Base-by-base conservation (phyloP, 305 asterid genomes). In the Caryopteris hybrid region DNA sequence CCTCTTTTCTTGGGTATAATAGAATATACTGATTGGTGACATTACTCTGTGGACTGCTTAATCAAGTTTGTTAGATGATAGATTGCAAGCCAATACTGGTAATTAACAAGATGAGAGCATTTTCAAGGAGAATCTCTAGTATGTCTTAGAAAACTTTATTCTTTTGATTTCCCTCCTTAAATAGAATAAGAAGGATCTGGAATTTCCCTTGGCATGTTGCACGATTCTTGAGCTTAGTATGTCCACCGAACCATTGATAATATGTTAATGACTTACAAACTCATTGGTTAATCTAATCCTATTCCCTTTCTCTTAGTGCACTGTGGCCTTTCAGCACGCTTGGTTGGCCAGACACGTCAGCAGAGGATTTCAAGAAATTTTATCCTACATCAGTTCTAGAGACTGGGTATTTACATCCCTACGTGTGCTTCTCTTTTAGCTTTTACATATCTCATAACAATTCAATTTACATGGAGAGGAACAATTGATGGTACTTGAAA, bases 301-400 rank as follows among this genome's bases (percentile, higher is more conserved):
- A 7, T 68, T 73, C 63, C 25, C 43, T 73, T 66, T 73, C 60
- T 58, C 25, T 75, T 67, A 94, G 99, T 79, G 88, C 93, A 56
- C 76, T 94, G 74, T 94, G 97, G 99, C 99, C 99, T 70, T 94
- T 94, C 93, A 94, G 99, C 81, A 91, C 99, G 69, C 94, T 91
- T 79, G 96, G 97, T 74, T 94, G 99, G 99, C 99, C 99, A 56
- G 93, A 91, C 77, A 74, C 63, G 75, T 85, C 95, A 54, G 89
- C 95, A 6, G 86, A 88, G 74, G 99, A 94, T 82, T 84, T 91
- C 73, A 83, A 83, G 79, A 77, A 64, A 14, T 87, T 91, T 75
- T 91, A 94, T 86, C 99, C 99, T 47, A 94, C 99, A 58, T 80
- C 97, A 74, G 85, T 91, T 74, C 88, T 94, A 75, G 99, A 94